Base-by-base conservation (phyloP, 1,139 yeast genomes). In the Pneumocystis oryctolagi region DNA sequence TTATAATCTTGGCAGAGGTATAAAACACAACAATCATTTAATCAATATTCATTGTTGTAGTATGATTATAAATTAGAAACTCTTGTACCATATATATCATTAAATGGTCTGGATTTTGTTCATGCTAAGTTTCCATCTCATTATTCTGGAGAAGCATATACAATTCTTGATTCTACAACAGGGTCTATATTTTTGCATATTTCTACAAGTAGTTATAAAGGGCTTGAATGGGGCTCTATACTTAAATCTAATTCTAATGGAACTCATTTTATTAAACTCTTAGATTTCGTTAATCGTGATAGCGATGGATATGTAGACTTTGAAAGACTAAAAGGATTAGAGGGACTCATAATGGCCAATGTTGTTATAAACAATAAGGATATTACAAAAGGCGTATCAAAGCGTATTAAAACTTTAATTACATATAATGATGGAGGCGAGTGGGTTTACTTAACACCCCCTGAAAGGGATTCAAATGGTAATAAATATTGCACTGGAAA, bases 181-280 rank as follows among this genome's bases (percentile, higher is more conserved):
- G 83, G 86, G 47, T 82, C 96, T 0, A 78, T 92, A 5, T 86
- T 90, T 73, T 73, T 92, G 75, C 97, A 89, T 72, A 87, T 89
- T 6, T 87, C 96, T 0, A 84, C 89, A 0, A 78, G 78, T 67
- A 73, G 76, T 32, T 78, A 77, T 6, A 65, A 71, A 0, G 82
- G 80, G 9, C 72, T 75, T 12, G 95, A 89, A 69, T 84, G 73
- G 73, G 98, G 98, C 8, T 78, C 89, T 0, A 77, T 94, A n/a
- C 77, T 92, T 69, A 92, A 92, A 71, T 88, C 96, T 0, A 90
- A 92, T 71, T 87, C 88, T n/a, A 89, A 90, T 70, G 99, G 99
- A 66, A 89, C 97, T 0, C 82, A 87, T n/a, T 90, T 87, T 72
- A 92, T 87, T 2, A 76, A 84, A 37, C 77, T 92, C 0, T 78